phyloP scores from a whole-genome alignment of 768 basidiomycete species.

The Leccinum arenicola region DNA sequence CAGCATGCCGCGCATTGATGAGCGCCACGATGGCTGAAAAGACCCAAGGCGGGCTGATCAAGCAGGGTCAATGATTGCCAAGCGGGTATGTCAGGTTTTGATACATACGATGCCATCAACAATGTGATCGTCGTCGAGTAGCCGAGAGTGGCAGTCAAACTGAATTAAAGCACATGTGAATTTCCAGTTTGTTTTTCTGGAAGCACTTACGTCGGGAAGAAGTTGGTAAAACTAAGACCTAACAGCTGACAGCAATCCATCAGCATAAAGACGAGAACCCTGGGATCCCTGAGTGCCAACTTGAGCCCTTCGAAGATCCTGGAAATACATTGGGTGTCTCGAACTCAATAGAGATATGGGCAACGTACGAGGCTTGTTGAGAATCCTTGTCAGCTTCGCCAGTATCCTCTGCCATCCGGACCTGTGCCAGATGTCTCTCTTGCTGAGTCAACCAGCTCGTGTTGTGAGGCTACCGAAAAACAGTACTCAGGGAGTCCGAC shows the following conservation, averaged over 20 bases:
- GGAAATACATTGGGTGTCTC: neutral
- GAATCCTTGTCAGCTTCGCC: slow-evolving; percentile 62
- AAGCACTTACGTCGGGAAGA: slow-evolving; percentile 48
- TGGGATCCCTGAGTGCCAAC: slow-evolving; percentile 54
- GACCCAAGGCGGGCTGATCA: neutral
- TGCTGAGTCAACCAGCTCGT: slow-evolving; percentile 54
- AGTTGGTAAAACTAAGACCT: slow-evolving; percentile 58
- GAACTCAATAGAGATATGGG: neutral
- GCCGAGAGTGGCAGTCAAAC: slow-evolving; percentile 59
- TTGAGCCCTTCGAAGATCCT: slow-evolving; percentile 53
- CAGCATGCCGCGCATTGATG: neutral
- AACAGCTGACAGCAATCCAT: slow-evolving; percentile 50
- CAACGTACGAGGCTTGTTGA: slow-evolving; percentile 12
- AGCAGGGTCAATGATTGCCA: neutral
- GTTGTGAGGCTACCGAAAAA: neutral
- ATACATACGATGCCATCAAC: slow-evolving; percentile 52
- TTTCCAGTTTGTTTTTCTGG: neutral
- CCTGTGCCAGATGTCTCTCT: slow-evolving; percentile 59
- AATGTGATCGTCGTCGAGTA: slow-evolving; percentile 57
- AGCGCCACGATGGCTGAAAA: neutral
- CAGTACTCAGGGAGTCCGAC: neutral
- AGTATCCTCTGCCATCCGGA: slow-evolving; percentile 62
- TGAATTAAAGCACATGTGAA: slow-evolving; percentile 18
- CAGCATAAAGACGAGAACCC: slow-evolving; percentile 51
- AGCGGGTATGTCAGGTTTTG: neutral